Conservation (phyloP, 176 grass and related monocot species). For the Hyparrhenia diplandra region DNA sequence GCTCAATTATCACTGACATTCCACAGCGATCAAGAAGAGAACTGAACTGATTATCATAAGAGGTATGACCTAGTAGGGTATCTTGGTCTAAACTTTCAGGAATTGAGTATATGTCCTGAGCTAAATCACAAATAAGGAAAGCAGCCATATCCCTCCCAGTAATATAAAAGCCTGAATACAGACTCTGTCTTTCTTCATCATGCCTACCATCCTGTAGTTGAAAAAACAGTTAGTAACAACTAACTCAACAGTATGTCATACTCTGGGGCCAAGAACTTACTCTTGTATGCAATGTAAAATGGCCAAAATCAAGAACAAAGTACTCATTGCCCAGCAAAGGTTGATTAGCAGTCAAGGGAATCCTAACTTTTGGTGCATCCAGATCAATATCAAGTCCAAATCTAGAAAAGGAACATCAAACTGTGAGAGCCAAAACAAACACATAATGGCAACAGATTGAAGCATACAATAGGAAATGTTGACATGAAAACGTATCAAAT, state of each 20-base stretch:
- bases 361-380: conserved; percentile 94
- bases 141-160: conserved; percentile 97
- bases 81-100: conserved; percentile 34
- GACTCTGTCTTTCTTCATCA: conserved; percentile 70
- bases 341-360: conserved; percentile 53
- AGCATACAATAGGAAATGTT: neutral
- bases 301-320: conserved; percentile 96
- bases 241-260: conserved; percentile 32
- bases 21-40: conserved; percentile 96
- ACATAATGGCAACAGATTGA: neutral
- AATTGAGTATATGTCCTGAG: conserved; percentile 31
- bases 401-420: conserved; percentile 48
- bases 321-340: conserved; percentile 38
- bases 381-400: conserved; percentile 98
- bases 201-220: conserved; percentile 52
- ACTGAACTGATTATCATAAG: conserved; percentile 46
- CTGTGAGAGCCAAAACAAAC: conserved; percentile 22
- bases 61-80: conserved; percentile 19
- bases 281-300: conserved; percentile 91
- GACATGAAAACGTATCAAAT: neutral
- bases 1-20: conserved; percentile 90
- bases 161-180: conserved; percentile 93
- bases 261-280: conserved; percentile 44
- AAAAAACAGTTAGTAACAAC: conserved; percentile 28
- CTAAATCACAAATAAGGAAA: conserved; percentile 60